A percentile compares a stretch with the other conserved stretches of the same genome.
Conservation (phyloP, 2,329 filamentous ascomycete species). For the Paraphaeosphaeria sporulosa region DNA sequence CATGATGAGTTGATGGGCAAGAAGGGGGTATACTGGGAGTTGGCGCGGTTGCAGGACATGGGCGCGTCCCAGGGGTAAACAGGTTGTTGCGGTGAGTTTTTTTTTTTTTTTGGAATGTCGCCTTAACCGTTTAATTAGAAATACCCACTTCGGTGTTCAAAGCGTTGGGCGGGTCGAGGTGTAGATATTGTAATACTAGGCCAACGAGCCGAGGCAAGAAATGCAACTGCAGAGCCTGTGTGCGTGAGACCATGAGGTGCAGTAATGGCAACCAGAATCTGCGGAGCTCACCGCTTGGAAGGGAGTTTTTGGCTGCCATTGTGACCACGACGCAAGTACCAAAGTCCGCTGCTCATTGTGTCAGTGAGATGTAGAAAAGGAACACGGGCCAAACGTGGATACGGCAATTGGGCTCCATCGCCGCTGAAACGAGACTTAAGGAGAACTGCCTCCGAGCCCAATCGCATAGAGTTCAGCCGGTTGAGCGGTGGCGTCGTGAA, state of each 20-base stretch:
- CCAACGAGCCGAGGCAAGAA: background rate
- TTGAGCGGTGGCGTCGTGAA: background rate
- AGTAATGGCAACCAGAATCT: background rate
- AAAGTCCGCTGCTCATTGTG: too few species aligned
- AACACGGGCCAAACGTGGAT: too few species aligned
- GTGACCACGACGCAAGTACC: too few species aligned
- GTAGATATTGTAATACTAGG: slow-evolving; percentile 1
- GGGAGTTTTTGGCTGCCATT: too few species aligned
- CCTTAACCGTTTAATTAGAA: background rate
- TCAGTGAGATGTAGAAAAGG: too few species aligned
- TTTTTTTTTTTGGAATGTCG: background rate
- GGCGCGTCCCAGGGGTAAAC: slow-evolving; percentile 36
- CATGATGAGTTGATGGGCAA: slow-evolving; percentile 66
- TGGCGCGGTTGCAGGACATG: slow-evolving; percentile 46
- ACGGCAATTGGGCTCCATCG: too few species aligned
- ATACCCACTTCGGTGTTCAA: slow-evolving; percentile 5
- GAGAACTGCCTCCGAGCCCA: too few species aligned
- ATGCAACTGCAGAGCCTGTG: too few species aligned
- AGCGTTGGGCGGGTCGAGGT: background rate
- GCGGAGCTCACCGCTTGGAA: too few species aligned
- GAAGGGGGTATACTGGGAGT: slow-evolving; percentile 51
- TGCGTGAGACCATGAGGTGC: too few species aligned
- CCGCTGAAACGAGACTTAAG: too few species aligned
- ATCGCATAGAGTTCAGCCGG: too few species aligned
- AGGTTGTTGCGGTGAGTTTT: background rate